Conservation (phyloP, 2,329 filamentous ascomycete species). For the Byssoonygena ceratinophila region DNA sequence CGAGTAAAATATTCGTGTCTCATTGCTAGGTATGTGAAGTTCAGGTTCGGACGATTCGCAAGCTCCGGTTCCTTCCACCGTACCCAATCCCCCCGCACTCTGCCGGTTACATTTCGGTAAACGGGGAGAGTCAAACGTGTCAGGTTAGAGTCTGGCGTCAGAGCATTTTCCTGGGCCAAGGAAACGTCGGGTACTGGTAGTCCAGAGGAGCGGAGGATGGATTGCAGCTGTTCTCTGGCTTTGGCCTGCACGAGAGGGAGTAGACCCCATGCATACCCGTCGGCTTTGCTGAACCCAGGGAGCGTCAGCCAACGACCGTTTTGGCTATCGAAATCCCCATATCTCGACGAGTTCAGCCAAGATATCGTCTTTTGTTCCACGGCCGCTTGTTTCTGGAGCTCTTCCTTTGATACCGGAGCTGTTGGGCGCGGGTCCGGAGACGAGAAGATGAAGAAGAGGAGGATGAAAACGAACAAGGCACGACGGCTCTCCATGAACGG, state of each 20-base stretch:
- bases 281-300: conserved; percentile 62
- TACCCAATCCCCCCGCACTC: conserved; percentile 65
- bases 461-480: conserved; percentile 41
- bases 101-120: conserved; percentile 73
- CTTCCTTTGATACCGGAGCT: conserved; percentile 33
- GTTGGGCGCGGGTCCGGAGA: conserved; percentile 38
- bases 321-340: conserved; percentile 42
- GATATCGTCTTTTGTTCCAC: conserved; percentile 43
- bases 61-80: conserved; percentile 41
- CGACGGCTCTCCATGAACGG: conserved; percentile 39
- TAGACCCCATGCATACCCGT: conserved; percentile 69
- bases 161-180: conserved; percentile 20
- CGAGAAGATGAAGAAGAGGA: conserved; percentile 45
- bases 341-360: conserved; percentile 41
- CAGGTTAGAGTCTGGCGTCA: conserved; percentile 25
- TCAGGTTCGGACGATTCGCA: conserved; percentile 43
- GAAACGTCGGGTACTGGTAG: conserved; percentile 24
- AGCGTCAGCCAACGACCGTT: conserved; percentile 53
- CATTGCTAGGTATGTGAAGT: conserved; percentile 55
- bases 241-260: conserved; percentile 55
- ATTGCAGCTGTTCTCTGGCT: conserved; percentile 47
- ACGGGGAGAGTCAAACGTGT: conserved; percentile 41
- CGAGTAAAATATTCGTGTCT: conserved; percentile 55
- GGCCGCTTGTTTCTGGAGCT: conserved; percentile 39
- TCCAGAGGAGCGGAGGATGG: conserved; percentile 26